phyloP scores from a whole-genome alignment of 495 filamentous ascomycete genomes.

The Ramalina peruviana region DNA sequence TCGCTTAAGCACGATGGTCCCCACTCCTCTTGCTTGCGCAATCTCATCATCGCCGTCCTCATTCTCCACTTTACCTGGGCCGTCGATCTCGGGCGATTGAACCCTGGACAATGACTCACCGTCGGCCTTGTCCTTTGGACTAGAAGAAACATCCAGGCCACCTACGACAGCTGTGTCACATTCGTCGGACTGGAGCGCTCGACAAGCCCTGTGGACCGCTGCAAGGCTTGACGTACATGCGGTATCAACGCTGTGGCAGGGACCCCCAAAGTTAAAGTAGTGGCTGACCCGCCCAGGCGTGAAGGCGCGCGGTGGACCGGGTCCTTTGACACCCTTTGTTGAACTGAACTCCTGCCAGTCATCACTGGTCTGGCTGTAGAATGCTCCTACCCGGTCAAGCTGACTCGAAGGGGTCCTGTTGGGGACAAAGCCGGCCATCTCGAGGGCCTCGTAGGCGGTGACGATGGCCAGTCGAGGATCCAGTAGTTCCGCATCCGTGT shows the following conservation, averaged over 20 bases:
- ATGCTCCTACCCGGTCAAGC: conserved; percentile 70
- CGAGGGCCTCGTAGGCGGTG: conserved; percentile 66
- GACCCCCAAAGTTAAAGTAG: conserved; percentile 59
- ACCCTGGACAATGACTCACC: not conserved
- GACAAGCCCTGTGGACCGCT: conserved; percentile 58
- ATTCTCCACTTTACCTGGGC: too few species aligned
- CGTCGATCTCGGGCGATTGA: too few species aligned
- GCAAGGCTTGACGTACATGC: conserved; percentile 62
- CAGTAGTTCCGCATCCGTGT: too few species aligned
- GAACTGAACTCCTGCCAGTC: conserved; percentile 62
- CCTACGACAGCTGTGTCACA: conserved; percentile 74
- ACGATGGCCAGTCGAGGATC: conserved; percentile 41
- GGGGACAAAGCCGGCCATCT: conserved; percentile 64
- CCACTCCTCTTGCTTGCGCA: conserved; percentile 12
- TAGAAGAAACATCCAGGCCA: conserved; percentile 63
- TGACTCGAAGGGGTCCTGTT: conserved; percentile 72
- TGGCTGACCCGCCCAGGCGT: conserved; percentile 21
- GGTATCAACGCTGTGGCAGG: conserved; percentile 58
- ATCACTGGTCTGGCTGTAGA: conserved; percentile 82
- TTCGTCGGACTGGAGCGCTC: conserved; percentile 58
- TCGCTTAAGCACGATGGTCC: conserved; percentile 28
- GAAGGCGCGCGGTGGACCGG: conserved; percentile 24
- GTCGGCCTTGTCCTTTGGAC: conserved; percentile 68
- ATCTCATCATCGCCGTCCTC: too few species aligned
- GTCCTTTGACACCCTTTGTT: conserved; percentile 9